Evolutionary conservation across 2,329 filamentous ascomycete genomes (phyloP).

Genomic region (Fusarium haematococcum): DNA sequence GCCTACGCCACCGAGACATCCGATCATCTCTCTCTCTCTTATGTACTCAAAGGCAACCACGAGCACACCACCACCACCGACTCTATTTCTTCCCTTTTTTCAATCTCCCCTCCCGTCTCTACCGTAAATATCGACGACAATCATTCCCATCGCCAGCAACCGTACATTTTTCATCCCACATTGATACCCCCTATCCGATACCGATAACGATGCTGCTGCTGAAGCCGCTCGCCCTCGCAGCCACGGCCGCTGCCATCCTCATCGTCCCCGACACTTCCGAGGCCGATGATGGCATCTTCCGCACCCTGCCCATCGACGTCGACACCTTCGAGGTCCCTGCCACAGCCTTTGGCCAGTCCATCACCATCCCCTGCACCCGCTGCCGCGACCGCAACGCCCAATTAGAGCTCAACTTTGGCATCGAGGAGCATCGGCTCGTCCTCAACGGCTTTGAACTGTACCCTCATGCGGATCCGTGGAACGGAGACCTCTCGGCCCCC

Average conservation of each 20-base stretch:
- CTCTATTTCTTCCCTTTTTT: neutral
- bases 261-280: constrained; percentile 63
- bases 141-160: neutral
- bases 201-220: constrained; percentile 48
- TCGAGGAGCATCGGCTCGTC: constrained; percentile 62
- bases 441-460: constrained; percentile 73
- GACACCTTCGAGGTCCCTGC: constrained; percentile 53
- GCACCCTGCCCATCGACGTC: constrained; percentile 52
- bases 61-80: constrained; percentile 21
- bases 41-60: constrained; percentile 1
- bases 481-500: constrained; percentile 57
- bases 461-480: constrained; percentile 61
- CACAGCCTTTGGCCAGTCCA: constrained; percentile 49
- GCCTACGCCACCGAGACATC: constrained; percentile 37
- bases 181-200: neutral
- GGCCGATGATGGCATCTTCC: constrained; percentile 57
- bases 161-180: neutral
- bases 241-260: constrained; percentile 60
- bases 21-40: constrained; percentile 20
- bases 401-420: constrained; percentile 65
- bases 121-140: neutral
- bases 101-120: constrained; percentile 11
- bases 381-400: constrained; percentile 62
- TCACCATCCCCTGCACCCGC: constrained; percentile 65
- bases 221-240: constrained; percentile 49